Base-by-base conservation (phyloP, 371 early-diverging fungal genomes). In the Fennellomyces sp. region DNA sequence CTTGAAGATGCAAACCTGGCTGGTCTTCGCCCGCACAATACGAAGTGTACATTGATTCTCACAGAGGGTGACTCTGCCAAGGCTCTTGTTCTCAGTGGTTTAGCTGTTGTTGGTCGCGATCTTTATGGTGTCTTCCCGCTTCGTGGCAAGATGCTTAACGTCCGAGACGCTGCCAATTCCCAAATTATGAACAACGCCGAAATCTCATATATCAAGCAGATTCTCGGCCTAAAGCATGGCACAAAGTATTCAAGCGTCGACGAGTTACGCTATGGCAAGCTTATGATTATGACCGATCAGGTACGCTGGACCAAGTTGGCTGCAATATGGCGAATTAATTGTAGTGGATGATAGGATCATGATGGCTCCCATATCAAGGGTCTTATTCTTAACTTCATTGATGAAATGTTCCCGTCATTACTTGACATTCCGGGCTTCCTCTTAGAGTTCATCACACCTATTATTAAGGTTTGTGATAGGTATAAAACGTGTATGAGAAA, bases 251-350 rank as follows among this genome's bases (percentile, higher is more conserved):
- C 78, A 8, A 81, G 81, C 38, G 78, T 85, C 0, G 85, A 91
- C 27, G 82, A 85, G 25, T 80, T 99, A 56, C 85, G 99, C 53
- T 99, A 99, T 73, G 99, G 99, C 1, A 94, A 94, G 63, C 70
- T 99, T 13, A 99, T 99, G 95, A 96, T 99, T 58, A 99, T 99
- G 99, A 95, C 99, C 1, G 99, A 99, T 92, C 99, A 99, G 75
- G 86, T 85, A 65, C n/a, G n/a, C n/a, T n/a, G n/a, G 2, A 29
- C 11, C 7, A 38, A 19, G 19, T 31, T 58, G 35, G 13, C 35
- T 13, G 13, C 13, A 13, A 33, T 8, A 33, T 33, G 6, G 15
- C 39, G 10, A 15, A 36, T 58, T 7, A 27, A 15, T 8, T 4
- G 11, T 57, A 7, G 25, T 19, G 21, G 1, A 8, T 57, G 3